Base-by-base conservation (phyloP, 805 yeast genomes). In the Saccharomycopsis fibuligera region DNA sequence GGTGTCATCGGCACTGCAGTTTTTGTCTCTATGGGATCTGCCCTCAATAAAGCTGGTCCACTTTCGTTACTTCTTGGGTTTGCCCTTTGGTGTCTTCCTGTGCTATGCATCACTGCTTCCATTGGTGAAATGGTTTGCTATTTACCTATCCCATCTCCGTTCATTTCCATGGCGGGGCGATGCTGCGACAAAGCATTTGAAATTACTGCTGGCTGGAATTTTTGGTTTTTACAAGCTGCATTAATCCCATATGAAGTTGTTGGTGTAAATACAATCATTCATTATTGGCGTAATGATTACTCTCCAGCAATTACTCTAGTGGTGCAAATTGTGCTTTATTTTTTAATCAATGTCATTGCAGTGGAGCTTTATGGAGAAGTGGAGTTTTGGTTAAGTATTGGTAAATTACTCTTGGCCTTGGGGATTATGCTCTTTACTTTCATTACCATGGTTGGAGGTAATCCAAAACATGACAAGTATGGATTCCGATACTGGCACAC, bases 371-470 rank as follows among this genome's bases (percentile, higher is more conserved):
- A 83, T 57, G 96, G 96, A 29, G 96, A 87, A 61, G 71, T 81
- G 22, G 96, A 87, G 63, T 88, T 86, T 60, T 81, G 84, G 82
- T 66, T 86, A 19, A 78, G 90, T 1, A 69, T 86, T 25, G 83
- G 86, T 43, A 87, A 87, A 60, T 76, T 87, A 48, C 54, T 86
- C 4, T 68, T 87, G 42, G 88, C 90, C 12, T 61, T 81, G n/a
- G 95, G 93, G 2, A 68, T 87, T 41, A 74, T 87, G 51, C 58
- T 83, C 24, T 87, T 83, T 63, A 85, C 93, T 1, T 82, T 87
- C 57, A 62, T 86, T 47, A 80, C 89, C 4, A 87, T 86, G 95
- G 77, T 83, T 33, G 96, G 96, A 27, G 96, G 95, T 24, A 87
- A 86, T 61, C 95, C 95, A 1, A 62, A 69, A 36, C 78, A 75